phyloP scores from a whole-genome alignment of 2,329 filamentous ascomycete genomes.

The Fusarium coicis region DNA sequence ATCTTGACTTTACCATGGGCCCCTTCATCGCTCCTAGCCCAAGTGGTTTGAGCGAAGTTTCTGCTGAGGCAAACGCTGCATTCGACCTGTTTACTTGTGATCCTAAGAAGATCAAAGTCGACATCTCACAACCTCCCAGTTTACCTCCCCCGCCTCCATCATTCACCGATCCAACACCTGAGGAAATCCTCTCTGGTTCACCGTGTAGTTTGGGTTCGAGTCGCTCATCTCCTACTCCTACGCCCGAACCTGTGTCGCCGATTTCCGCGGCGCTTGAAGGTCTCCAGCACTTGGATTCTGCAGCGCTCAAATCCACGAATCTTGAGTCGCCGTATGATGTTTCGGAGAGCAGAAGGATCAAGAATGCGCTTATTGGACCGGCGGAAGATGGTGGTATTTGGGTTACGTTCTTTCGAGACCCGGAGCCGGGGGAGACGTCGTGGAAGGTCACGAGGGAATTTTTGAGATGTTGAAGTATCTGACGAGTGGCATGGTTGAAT shows the following conservation, averaged over 20 bases:
- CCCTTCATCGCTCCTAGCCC: neutral
- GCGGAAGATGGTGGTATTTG: constrained; percentile 41
- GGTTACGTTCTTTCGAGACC: constrained; percentile 46
- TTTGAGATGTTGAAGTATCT: constrained; percentile 24
- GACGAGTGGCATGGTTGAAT: neutral
- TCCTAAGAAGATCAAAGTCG: constrained; percentile 22
- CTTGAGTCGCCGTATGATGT: constrained; percentile 46
- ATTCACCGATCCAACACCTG: constrained; percentile 33
- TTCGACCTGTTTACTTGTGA: neutral
- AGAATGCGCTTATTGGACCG: constrained; percentile 46
- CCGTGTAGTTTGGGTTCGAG: neutral
- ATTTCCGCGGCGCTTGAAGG: constrained; percentile 29
- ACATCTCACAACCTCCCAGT: constrained; percentile 10
- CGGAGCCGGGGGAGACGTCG: constrained; percentile 31
- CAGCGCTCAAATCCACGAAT: neutral
- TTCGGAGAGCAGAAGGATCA: constrained; percentile 42
- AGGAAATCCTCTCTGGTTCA: neutral
- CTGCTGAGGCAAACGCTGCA: neutral
- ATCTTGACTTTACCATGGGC: neutral
- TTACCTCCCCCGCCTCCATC: constrained; percentile 6
- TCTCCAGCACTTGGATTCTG: constrained; percentile 26
- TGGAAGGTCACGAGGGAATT: constrained; percentile 48
- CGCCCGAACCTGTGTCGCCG: constrained; percentile 15
- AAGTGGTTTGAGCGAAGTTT: neutral
- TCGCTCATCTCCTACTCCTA: constrained; percentile 5